These are phyloP conservation scores for Penicillium sp. DNA, from an alignment of 2,329 filamentous ascomycete genomes.

Conservation along the genomic window DNA sequence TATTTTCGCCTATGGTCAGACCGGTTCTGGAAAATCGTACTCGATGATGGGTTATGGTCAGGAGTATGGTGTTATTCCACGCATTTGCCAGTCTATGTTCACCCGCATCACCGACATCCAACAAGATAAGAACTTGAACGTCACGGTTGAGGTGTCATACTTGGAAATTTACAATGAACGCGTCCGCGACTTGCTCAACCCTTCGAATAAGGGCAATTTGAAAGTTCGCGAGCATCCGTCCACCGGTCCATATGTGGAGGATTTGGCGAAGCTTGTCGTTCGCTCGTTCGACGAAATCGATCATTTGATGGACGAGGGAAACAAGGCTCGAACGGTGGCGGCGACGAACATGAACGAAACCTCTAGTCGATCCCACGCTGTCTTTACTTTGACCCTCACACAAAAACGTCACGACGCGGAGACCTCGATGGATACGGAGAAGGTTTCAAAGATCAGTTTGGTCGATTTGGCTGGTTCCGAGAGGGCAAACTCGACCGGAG, in stretches of 20 bases:
- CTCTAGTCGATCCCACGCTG: constrained; percentile 95
- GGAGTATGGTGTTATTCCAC: constrained; percentile 93
- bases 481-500: constrained; percentile 94
- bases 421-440: constrained; percentile 96
- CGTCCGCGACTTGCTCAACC: constrained; percentile 93
- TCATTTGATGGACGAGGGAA: constrained; percentile 97
- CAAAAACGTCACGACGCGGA: constrained; percentile 91
- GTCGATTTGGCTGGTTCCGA: constrained; percentile 98
- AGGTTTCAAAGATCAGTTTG: constrained; percentile 95
- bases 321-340: constrained; percentile 96
- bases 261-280: constrained; percentile 93
- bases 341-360: constrained; percentile 99
- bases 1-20: constrained; percentile 99
- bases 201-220: constrained; percentile 91
- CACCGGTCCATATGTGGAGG: constrained; percentile 96
- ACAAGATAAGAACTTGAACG: constrained; percentile 78
- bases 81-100: constrained; percentile 98
- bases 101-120: constrained; percentile 74
- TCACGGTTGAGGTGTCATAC: constrained; percentile 97
- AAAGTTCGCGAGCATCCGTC: constrained; percentile 98
- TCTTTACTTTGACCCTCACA: constrained; percentile 94
- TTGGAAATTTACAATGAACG: constrained; percentile 99
- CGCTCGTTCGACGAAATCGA: constrained; percentile 95
- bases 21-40: constrained; percentile 97
- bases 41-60: constrained; percentile 99